These are phyloP conservation scores for Fusarium nanum DNA, from an alignment of 2,329 filamentous ascomycete species.

Conservation along the genomic window DNA sequence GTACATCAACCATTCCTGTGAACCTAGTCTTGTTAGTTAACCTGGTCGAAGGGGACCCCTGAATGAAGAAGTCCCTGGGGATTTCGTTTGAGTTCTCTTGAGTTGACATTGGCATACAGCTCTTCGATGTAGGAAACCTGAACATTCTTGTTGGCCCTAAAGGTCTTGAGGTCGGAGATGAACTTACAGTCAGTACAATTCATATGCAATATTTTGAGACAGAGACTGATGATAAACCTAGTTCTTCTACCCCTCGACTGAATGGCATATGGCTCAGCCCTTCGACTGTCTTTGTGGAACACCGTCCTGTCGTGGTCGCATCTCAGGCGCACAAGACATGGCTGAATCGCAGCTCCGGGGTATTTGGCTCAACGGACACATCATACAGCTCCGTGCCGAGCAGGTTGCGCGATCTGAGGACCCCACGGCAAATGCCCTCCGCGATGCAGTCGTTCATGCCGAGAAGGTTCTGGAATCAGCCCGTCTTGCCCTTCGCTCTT, in stretches of 20 bases:
- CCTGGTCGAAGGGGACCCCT: conserved; percentile 28
- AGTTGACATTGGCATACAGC: conserved; percentile 53
- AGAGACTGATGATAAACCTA: conserved; percentile 39
- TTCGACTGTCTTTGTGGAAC: conserved; percentile 74
- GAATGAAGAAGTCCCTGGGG: background rate
- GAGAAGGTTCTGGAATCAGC: conserved; percentile 62
- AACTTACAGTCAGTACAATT: conserved; percentile 61
- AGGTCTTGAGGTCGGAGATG: conserved; percentile 66
- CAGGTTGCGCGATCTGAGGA: conserved; percentile 48
- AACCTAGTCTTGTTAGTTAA: conserved; percentile 69
- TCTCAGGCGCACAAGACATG: conserved; percentile 73
- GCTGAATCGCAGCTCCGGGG: conserved; percentile 63
- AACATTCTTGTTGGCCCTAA: conserved; percentile 69
- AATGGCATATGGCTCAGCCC: conserved; percentile 79
- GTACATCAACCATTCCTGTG: conserved; percentile 76
- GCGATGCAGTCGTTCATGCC: conserved; percentile 57
- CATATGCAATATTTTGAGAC: background rate
- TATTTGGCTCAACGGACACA: conserved; percentile 72
- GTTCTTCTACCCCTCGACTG: conserved; percentile 82
- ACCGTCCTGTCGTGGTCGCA: conserved; percentile 68
- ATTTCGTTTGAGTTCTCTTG: background rate
- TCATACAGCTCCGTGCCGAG: conserved; percentile 65
- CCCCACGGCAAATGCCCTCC: conserved; percentile 56
- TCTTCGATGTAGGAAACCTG: conserved; percentile 69
- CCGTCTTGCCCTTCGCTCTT: conserved; percentile 56